These are phyloP conservation scores for Fusarium nygamai DNA, from an alignment of 2,329 filamentous ascomycete species.

Conservation along the genomic window DNA sequence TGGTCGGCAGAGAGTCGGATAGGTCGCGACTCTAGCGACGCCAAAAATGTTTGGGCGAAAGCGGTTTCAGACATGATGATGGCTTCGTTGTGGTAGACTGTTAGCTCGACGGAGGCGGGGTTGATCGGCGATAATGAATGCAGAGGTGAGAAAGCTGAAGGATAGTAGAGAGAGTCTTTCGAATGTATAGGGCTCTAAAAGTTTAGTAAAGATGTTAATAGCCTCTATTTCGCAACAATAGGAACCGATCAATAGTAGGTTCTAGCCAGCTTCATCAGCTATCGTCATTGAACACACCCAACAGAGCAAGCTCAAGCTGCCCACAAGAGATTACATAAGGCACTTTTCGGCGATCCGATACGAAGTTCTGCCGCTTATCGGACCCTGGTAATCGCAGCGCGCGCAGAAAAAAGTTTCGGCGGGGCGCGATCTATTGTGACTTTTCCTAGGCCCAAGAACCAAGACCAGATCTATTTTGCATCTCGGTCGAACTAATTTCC, in stretches of 20 bases:
- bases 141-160: background rate
- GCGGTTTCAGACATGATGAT: conserved; percentile 78
- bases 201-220: background rate
- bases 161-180: background rate
- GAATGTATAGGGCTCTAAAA: background rate
- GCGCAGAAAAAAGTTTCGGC: conserved; percentile 52
- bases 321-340: conserved; percentile 39
- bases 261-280: background rate
- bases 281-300: conserved; percentile 35
- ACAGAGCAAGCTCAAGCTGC: conserved; percentile 18
- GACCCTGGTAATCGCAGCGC: conserved; percentile 38
- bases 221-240: background rate
- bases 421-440: conserved; percentile 44
- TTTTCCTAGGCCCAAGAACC: conserved; percentile 36
- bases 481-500: conserved; percentile 25
- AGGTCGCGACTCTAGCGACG: conserved; percentile 80
- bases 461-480: conserved; percentile 31
- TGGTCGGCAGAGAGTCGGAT: conserved; percentile 88
- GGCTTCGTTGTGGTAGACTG: conserved; percentile 11
- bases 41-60: conserved; percentile 87
- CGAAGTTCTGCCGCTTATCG: conserved; percentile 50
- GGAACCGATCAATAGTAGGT: background rate
- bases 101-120: conserved; percentile 37
- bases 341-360: conserved; percentile 26
- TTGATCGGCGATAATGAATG: conserved; percentile 9